A percentile compares a stretch with the other conserved stretches of the same genome.
These are phyloP conservation scores for Neofusicoccum kwambonambiense DNA, from an alignment of 2,329 filamentous ascomycete genomes.

Conservation along the genomic window DNA sequence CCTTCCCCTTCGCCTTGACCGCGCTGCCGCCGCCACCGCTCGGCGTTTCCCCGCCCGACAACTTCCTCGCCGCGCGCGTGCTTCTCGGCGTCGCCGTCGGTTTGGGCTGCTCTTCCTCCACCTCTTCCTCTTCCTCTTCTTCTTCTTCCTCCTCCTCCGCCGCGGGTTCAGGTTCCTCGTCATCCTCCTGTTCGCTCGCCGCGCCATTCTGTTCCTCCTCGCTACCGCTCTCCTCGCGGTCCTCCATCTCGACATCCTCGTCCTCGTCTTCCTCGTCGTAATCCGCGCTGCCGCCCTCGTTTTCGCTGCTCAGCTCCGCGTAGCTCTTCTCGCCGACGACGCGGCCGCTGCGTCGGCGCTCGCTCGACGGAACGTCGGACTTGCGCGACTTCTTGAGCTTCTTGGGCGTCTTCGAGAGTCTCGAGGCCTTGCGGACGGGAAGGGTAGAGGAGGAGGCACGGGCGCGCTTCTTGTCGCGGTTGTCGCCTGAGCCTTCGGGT, in stretches of 20 bases:
- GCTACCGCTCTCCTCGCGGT: constrained; percentile 16
- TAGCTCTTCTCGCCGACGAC: constrained; percentile 44
- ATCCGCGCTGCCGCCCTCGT: constrained; percentile 26
- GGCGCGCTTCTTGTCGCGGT: constrained; percentile 34
- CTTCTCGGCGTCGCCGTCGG: constrained; percentile 9
- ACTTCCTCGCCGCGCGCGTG: neutral
- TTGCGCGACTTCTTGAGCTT: constrained; percentile 32
- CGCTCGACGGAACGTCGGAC: constrained; percentile 38
- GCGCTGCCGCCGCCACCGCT: neutral
- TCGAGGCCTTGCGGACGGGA: constrained; percentile 34
- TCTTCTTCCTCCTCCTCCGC: constrained; percentile 17
- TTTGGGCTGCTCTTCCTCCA: constrained; percentile 24
- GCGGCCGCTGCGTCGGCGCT: constrained; percentile 44
- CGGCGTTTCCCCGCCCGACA: neutral
- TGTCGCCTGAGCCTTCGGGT: constrained; percentile 25
- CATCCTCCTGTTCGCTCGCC: constrained; percentile 7
- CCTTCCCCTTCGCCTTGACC: neutral
- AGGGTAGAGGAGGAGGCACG: constrained; percentile 30
- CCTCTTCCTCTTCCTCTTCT: constrained; percentile 26
- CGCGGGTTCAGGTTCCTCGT: constrained; percentile 21
- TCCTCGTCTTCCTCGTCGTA: constrained; percentile 29
- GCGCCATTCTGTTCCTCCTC: neutral
- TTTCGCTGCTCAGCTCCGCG: constrained; percentile 40
- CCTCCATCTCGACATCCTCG: constrained; percentile 26
- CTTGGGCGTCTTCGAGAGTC: constrained; percentile 38